A percentile compares a stretch with the other conserved stretches of the same genome.
phyloP scores from a whole-genome alignment of 2,329 filamentous ascomycete genomes.

The Endoconidiophora laricicola region DNA sequence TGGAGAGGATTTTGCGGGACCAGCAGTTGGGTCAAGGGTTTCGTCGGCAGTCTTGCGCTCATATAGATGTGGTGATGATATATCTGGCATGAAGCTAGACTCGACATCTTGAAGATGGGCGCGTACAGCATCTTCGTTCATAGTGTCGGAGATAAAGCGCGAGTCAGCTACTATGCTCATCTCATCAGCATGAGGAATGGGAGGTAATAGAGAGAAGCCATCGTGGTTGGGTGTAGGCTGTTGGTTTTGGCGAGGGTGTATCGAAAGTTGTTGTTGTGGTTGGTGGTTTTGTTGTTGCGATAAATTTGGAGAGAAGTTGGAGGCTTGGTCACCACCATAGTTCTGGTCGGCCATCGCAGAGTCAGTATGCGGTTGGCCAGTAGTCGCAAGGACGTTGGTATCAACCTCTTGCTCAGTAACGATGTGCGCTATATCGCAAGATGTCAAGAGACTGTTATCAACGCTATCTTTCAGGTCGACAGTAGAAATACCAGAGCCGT shows the following conservation, averaged over 20 bases:
- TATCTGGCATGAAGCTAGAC: constrained; percentile 44
- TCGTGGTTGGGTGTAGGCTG: background rate
- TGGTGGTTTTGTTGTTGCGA: constrained; percentile 1
- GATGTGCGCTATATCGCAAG: too few species aligned
- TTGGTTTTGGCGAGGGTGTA: background rate
- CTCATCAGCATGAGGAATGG: constrained; percentile 9
- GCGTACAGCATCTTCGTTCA: constrained; percentile 36
- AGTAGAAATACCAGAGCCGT: background rate
- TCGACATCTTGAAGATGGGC: constrained; percentile 46
- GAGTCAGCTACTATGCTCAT: constrained; percentile 18
- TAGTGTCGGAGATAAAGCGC: constrained; percentile 25
- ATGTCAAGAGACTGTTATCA: too few species aligned
- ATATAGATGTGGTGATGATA: constrained; percentile 37
- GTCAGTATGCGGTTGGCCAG: background rate
- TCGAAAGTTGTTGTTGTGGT: constrained; percentile 3
- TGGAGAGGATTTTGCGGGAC: constrained; percentile 13
- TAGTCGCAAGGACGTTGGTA: too few species aligned
- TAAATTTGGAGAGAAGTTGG: background rate
- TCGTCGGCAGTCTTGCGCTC: constrained; percentile 32
- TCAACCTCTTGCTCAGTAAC: too few species aligned
- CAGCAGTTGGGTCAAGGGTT: constrained; percentile 39
- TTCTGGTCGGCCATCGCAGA: constrained; percentile 8
- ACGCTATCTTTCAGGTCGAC: too few species aligned
- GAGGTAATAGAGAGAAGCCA: constrained; percentile 6
- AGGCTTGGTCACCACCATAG: background rate